Base-by-base conservation (phyloP, 371 early-diverging fungal species). In the Saksenaea vasiformis region DNA sequence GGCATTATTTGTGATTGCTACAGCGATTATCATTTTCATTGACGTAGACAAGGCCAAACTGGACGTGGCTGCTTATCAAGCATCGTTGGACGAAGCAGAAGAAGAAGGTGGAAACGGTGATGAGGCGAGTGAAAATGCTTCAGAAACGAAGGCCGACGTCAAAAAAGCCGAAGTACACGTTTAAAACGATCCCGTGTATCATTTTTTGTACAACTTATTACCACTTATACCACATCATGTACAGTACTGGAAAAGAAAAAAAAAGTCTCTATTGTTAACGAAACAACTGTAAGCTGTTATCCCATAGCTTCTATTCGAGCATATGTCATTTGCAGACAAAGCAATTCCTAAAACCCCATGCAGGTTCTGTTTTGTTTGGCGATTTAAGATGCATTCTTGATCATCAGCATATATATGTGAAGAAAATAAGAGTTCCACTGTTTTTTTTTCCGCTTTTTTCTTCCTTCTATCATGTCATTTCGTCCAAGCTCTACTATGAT, bases 31-130 rank as follows among this genome's bases (percentile, higher is more conserved):
- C 17, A 60, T 73, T 41, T 80, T 76, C 27, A 79, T 87, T 10
- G 79, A 85, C 62, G 80, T 86, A 36, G 73, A 81, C 55, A 81
- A 77, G 57, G 87, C 85, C 28, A 82, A 85, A 60, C 60, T 70
- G 44, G 85, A 85, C 28, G 63, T 76, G 36, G 70, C 44, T 0
- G 38, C 44, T 0, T 79, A 79, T 54, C 51, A 47, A 22, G 51
- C 51, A 10, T 17, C 51, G 0, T 11, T 47, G 24, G 61, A 63
- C n/a, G 39, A 56, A 27, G 51, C 41, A 14, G 35, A 57, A 54
- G 54, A n/a, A n/a, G n/a, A n/a, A n/a, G n/a, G n/a, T n/a, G n/a
- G n/a, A n/a, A n/a, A n/a, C n/a, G n/a, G n/a, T n/a, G n/a, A 47
- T 27, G 31, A 53, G 8, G 9, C n/a, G 5, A 47, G 51, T 22